phyloP scores from a whole-genome alignment of 2,329 filamentous ascomycete genomes.

The Pseudocercospora cruenta region DNA sequence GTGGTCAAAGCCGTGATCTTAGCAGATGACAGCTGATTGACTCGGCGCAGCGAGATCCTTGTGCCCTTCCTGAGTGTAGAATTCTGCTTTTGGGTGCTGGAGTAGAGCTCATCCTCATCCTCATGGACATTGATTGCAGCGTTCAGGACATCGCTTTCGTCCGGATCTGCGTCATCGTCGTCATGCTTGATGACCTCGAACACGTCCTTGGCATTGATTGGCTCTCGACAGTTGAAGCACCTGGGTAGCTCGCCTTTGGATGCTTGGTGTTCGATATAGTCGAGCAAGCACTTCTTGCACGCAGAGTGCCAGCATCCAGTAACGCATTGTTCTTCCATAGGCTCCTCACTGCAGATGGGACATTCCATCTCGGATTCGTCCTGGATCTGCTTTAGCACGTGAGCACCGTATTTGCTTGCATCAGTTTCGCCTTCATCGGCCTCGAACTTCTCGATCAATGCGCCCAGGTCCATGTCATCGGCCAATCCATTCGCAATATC shows the following conservation, averaged over 20 bases:
- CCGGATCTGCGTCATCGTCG: slow-evolving; percentile 37
- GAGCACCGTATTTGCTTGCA: slow-evolving; percentile 77
- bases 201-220: slow-evolving; percentile 79
- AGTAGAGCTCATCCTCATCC: slow-evolving; percentile 43
- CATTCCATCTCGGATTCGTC: slow-evolving; percentile 88
- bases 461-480: slow-evolving; percentile 94
- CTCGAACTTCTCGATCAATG: slow-evolving; percentile 82
- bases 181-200: slow-evolving; percentile 86
- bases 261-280: slow-evolving; percentile 85
- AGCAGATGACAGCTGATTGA: slow-evolving; percentile 74
- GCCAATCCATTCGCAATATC: slow-evolving; percentile 80
- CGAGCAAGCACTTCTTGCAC: slow-evolving; percentile 88
- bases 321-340: slow-evolving; percentile 91
- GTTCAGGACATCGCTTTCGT: slow-evolving; percentile 24
- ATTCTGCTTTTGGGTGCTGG: slow-evolving; percentile 36
- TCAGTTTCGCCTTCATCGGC: slow-evolving; percentile 58
- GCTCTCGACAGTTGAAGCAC: slow-evolving; percentile 88
- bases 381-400: slow-evolving; percentile 88
- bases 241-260: slow-evolving; percentile 74
- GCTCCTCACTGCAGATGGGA: slow-evolving; percentile 91
- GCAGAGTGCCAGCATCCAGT: slow-evolving; percentile 98
- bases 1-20: slow-evolving; percentile 82
- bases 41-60: slow-evolving; percentile 63
- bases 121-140: slow-evolving; percentile 25
- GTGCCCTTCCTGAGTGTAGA: slow-evolving; percentile 13